Percentiles rank a stretch among this genome's conserved stretches.
These are phyloP conservation scores for Globisporangium radiosum DNA, from an alignment of 352 stramenopile species.

Conservation along the genomic window DNA sequence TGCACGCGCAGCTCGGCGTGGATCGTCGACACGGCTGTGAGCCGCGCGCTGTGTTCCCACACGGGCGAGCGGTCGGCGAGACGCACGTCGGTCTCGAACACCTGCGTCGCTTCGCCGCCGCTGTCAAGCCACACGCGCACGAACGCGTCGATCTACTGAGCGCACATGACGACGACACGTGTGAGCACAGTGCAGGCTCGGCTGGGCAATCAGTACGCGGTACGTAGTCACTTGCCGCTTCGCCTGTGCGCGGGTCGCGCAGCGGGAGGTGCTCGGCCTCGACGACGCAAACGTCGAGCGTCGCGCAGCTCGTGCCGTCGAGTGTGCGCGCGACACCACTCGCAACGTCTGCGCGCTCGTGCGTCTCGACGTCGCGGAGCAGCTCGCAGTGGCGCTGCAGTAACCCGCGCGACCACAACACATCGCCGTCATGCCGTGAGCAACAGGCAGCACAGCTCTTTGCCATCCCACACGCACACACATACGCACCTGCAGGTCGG, in stretches of 20 bases:
- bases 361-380: slow-evolving; percentile 12
- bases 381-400: slow-evolving; percentile 18
- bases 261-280: slow-evolving; percentile 43
- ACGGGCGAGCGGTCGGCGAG: slow-evolving; percentile 37
- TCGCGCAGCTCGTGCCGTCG: slow-evolving; percentile 25
- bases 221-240: slow-evolving; percentile 23
- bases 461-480: no score
- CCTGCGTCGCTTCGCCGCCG: not conserved
- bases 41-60: slow-evolving; percentile 29
- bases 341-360: slow-evolving; percentile 24
- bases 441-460: no score
- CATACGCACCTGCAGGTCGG: no score
- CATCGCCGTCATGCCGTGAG: no score
- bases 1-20: slow-evolving; percentile 41
- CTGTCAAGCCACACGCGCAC: slow-evolving; percentile 32
- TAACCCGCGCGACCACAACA: no score
- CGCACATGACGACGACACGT: no score
- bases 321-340: slow-evolving; percentile 22
- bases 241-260: slow-evolving; percentile 33
- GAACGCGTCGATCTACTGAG: slow-evolving; percentile 43
- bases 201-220: not conserved
- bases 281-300: slow-evolving; percentile 31
- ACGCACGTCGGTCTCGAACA: slow-evolving; percentile 28
- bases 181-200: no score
- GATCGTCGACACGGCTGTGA: slow-evolving; percentile 29